phyloP scores from a whole-genome alignment of 2,329 filamentous ascomycete genomes.

The Bipolaris oryzae region DNA sequence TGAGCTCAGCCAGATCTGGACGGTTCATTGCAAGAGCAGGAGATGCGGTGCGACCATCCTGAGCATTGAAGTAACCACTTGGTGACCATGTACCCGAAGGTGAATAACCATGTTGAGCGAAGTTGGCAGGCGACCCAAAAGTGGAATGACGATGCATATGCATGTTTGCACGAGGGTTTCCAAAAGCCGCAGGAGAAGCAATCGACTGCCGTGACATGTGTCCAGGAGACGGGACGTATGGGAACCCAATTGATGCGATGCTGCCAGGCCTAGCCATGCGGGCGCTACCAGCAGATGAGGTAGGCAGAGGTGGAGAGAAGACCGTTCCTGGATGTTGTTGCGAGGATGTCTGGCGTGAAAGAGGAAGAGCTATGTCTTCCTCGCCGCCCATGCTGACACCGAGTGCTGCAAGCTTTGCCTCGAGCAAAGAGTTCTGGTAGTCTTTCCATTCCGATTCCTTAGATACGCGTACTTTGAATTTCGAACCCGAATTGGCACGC shows the following conservation, averaged over 20 bases:
- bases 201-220: slow-evolving; percentile 67
- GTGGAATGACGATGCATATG: slow-evolving; percentile 75
- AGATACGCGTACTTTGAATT: slow-evolving; percentile 69
- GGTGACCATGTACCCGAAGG: slow-evolving; percentile 54
- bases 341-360: slow-evolving; percentile 74
- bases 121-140: slow-evolving; percentile 71
- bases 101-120: slow-evolving; percentile 67
- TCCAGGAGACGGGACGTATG: slow-evolving; percentile 60
- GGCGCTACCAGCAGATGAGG: slow-evolving; percentile 77
- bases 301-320: slow-evolving; percentile 82
- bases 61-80: slow-evolving; percentile 44
- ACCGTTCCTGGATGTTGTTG: slow-evolving; percentile 76
- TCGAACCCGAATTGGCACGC: slow-evolving; percentile 53
- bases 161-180: slow-evolving; percentile 56
- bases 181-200: slow-evolving; percentile 74
- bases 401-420: slow-evolving; percentile 89
- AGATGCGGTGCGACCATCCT: slow-evolving; percentile 52
- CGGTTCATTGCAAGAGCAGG: slow-evolving; percentile 48
- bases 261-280: slow-evolving; percentile 62
- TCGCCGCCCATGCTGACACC: slow-evolving; percentile 84
- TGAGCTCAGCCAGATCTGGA: slow-evolving; percentile 45
- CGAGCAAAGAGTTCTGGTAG: slow-evolving; percentile 81
- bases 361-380: slow-evolving; percentile 62
- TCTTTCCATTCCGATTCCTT: slow-evolving; percentile 75
- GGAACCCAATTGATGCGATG: slow-evolving; percentile 64